Conservation (phyloP, 306 rosid genomes). For the Ormosia semicastrata region DNA sequence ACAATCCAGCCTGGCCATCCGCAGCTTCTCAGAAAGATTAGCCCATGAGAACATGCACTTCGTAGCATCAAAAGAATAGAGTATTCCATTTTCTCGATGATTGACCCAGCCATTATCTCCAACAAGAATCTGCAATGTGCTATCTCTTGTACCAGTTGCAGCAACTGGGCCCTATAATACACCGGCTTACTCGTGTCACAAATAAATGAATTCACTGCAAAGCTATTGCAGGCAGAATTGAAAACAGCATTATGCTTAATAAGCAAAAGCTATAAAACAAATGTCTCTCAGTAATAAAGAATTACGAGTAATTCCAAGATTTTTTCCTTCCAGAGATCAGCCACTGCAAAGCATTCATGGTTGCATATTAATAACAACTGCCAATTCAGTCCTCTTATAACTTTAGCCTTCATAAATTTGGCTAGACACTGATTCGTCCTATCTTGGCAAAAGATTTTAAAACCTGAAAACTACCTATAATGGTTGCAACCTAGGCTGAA, state of each 20-base stretch:
- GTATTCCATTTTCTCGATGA: conserved; percentile 85
- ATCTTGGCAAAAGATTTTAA: background rate
- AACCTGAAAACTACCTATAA: background rate
- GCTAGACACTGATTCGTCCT: background rate
- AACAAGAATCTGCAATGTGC: conserved; percentile 78
- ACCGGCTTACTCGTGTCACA: conserved; percentile 26
- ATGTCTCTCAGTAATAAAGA: background rate
- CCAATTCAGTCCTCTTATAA: background rate
- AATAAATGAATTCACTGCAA: conserved; percentile 16
- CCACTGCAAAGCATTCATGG: conserved; percentile 1
- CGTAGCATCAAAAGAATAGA: conserved; percentile 80
- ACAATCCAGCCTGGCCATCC: conserved; percentile 74
- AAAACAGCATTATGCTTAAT: background rate
- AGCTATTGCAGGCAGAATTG: conserved; percentile 16
- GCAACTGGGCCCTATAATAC: conserved; percentile 78
- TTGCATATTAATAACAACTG: conserved; percentile 16
- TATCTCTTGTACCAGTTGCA: conserved; percentile 86
- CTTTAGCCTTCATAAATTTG: background rate
- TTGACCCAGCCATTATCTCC: conserved; percentile 95
- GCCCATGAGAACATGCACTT: conserved; percentile 99
- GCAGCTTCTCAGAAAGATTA: conserved; percentile 87
- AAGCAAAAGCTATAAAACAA: conserved; percentile 9
- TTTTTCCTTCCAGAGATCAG: conserved; percentile 6
- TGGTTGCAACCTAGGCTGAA: conserved; percentile 12
- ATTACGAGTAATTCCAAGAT: conserved; percentile 5